These are phyloP conservation scores for Entelexis sorbosivorans DNA, from an alignment of 1,139 yeast species.

Conservation along the genomic window DNA sequence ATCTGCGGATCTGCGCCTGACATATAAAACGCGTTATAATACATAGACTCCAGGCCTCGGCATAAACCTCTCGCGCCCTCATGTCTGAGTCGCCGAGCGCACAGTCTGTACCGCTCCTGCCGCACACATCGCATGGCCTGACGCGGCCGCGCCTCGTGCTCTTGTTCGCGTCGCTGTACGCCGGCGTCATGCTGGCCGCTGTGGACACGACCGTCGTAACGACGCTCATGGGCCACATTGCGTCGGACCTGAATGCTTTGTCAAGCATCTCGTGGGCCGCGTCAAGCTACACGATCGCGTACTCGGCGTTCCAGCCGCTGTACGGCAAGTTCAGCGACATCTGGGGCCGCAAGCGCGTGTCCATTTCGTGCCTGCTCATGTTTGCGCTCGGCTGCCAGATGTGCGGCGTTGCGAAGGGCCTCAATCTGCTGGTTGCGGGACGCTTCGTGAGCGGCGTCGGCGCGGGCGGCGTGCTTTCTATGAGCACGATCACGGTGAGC, in stretches of 20 bases:
- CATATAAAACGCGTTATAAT: too few relatives aligned
- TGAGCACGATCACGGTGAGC: constrained; percentile 45
- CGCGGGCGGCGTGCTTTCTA: constrained; percentile 50
- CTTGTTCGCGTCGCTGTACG: constrained; percentile 30
- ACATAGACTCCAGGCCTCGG: too few relatives aligned
- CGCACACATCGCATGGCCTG: constrained; percentile 10
- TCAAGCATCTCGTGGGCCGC: constrained; percentile 51
- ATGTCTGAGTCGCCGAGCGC: neutral
- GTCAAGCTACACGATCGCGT: constrained; percentile 48
- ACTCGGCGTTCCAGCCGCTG: constrained; percentile 61
- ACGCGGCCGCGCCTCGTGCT: constrained; percentile 14
- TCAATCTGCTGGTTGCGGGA: constrained; percentile 45
- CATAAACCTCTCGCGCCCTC: too few relatives aligned
- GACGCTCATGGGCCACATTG: constrained; percentile 50
- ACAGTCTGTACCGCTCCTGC: constrained; percentile 15
- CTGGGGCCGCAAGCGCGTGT: constrained; percentile 57
- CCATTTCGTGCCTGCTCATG: constrained; percentile 39
- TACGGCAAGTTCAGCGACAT: constrained; percentile 81
- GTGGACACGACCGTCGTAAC: constrained; percentile 58
- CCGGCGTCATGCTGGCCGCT: constrained; percentile 47
- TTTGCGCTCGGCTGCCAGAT: constrained; percentile 48
- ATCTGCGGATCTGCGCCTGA: too few relatives aligned
- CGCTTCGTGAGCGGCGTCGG: constrained; percentile 54
- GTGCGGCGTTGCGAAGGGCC: constrained; percentile 39
- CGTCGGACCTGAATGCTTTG: constrained; percentile 48